Conservation (phyloP, 805 yeast species). For the Diddensiella caesifluorescens region DNA sequence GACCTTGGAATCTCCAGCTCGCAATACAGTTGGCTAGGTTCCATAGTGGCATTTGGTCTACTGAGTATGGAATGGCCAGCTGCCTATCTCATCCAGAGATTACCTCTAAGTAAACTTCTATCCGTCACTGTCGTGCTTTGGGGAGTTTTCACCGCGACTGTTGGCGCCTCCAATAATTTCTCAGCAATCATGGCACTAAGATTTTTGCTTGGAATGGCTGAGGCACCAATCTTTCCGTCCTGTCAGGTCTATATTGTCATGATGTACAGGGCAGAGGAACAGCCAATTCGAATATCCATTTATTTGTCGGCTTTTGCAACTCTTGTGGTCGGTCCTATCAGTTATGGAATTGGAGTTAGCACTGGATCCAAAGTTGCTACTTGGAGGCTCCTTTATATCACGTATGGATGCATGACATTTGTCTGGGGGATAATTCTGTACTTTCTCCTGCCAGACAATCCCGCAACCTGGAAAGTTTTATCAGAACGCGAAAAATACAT, state of each 20-base stretch:
- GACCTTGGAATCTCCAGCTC: slow-evolving; percentile 28
- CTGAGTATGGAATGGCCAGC: slow-evolving; percentile 31
- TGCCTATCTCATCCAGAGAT: slow-evolving; percentile 11
- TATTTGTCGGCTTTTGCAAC: slow-evolving; percentile 28
- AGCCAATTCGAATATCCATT: slow-evolving; percentile 26
- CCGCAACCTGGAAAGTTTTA: slow-evolving; percentile 44
- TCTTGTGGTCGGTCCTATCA: slow-evolving; percentile 34
- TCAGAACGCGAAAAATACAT: slow-evolving; percentile 32
- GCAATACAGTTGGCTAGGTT: slow-evolving; percentile 27
- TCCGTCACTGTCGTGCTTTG: slow-evolving; percentile 34
- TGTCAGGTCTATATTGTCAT: slow-evolving; percentile 17
- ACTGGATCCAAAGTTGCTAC: slow-evolving; percentile 28
- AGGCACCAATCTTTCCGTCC: slow-evolving; percentile 13
- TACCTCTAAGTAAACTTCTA: slow-evolving; percentile 28
- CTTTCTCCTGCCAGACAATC: slow-evolving; percentile 50
- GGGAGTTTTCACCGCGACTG: slow-evolving; percentile 35
- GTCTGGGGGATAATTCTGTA: slow-evolving; percentile 22
- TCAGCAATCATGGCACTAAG: slow-evolving; percentile 16
- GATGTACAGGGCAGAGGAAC: slow-evolving; percentile 41
- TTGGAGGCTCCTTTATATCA: slow-evolving; percentile 47
- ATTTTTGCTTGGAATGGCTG: slow-evolving; percentile 15
- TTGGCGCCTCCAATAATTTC: slow-evolving; percentile 42
- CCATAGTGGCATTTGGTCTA: slow-evolving; percentile 42
- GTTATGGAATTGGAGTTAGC: slow-evolving; percentile 32
- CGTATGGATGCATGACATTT: slow-evolving; percentile 47